phyloP scores from a whole-genome alignment of 2,329 filamentous ascomycete genomes.

The Falciphora oryzae region DNA sequence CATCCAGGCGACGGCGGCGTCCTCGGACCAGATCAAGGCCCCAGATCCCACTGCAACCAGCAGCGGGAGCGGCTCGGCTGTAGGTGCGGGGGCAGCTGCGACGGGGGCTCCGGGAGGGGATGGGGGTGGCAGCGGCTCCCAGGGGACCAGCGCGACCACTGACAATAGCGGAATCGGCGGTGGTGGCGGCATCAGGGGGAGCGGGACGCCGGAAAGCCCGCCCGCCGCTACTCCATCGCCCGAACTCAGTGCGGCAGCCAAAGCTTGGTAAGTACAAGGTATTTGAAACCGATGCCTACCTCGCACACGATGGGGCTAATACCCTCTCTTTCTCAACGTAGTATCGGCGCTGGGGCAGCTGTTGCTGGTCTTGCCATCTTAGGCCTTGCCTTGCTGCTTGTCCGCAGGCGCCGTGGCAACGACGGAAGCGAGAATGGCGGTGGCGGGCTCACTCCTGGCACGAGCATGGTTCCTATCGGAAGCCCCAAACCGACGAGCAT shows the following conservation, averaged over 20 bases:
- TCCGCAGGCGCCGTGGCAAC: background rate
- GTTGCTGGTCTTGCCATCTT: background rate
- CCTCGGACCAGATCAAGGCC: background rate
- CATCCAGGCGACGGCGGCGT: background rate
- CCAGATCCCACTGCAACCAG: background rate
- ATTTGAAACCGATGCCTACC: background rate
- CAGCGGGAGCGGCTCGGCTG: background rate
- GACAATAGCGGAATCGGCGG: background rate
- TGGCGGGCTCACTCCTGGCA: background rate
- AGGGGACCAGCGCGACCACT: background rate
- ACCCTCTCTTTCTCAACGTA: background rate
- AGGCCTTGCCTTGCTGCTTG: background rate
- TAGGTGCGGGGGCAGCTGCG: background rate
- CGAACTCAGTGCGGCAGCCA: background rate
- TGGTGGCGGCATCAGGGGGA: background rate
- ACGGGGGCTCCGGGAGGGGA: background rate
- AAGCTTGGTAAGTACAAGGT: conserved; percentile 3
- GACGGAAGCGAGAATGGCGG: background rate
- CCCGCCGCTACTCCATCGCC: background rate
- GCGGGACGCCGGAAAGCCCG: background rate
- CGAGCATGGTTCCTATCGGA: background rate
- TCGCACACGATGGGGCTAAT: background rate
- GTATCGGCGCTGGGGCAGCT: background rate
- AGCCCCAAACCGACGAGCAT: too few relatives aligned
- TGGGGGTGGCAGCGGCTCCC: background rate